Evolutionary conservation across 2,329 filamentous ascomycete genomes (phyloP).

Genomic region (Phyllachora maydis): DNA sequence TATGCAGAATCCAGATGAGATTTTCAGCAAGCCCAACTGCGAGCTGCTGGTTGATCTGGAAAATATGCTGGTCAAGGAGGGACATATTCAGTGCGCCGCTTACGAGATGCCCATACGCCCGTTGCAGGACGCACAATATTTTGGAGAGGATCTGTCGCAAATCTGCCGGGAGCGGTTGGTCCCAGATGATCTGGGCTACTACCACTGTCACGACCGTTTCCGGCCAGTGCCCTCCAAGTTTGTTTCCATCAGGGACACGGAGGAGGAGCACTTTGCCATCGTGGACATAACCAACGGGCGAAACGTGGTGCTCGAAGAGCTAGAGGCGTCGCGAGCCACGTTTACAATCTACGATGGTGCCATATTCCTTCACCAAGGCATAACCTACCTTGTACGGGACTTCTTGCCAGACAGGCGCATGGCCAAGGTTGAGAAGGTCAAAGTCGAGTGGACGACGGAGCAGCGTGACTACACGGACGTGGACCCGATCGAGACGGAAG

Average conservation of each 20-base stretch:
- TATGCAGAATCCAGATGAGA: conserved; percentile 88
- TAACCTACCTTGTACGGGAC: conserved; percentile 77
- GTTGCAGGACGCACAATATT: conserved; percentile 55
- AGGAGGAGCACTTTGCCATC: conserved; percentile 83
- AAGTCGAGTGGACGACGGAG: conserved; percentile 85
- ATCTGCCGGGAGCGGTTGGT: conserved; percentile 57
- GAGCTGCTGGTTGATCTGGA: conserved; percentile 80
- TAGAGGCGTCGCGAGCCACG: conserved; percentile 88
- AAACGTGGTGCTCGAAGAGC: conserved; percentile 77
- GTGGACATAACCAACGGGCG: conserved; percentile 68
- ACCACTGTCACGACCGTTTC: conserved; percentile 77
- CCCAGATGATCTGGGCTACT: conserved; percentile 60
- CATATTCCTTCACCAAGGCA: conserved; percentile 93
- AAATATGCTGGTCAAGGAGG: conserved; percentile 80
- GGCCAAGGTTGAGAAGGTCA: conserved; percentile 72
- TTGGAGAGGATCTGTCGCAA: conserved; percentile 50
- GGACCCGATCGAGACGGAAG: conserved; percentile 81
- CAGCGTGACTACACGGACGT: conserved; percentile 90
- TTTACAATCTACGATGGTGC: conserved; percentile 95
- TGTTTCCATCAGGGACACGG: conserved; percentile 74
- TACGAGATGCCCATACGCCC: conserved; percentile 86
- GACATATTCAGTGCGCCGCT: conserved; percentile 87
- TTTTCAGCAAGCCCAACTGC: conserved; percentile 80
- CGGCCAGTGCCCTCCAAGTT: conserved; percentile 64
- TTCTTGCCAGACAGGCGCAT: conserved; percentile 64